Evolutionary conservation across 345 rosid species (phyloP).

Genomic region (Ceriops zippeliana): DNA sequence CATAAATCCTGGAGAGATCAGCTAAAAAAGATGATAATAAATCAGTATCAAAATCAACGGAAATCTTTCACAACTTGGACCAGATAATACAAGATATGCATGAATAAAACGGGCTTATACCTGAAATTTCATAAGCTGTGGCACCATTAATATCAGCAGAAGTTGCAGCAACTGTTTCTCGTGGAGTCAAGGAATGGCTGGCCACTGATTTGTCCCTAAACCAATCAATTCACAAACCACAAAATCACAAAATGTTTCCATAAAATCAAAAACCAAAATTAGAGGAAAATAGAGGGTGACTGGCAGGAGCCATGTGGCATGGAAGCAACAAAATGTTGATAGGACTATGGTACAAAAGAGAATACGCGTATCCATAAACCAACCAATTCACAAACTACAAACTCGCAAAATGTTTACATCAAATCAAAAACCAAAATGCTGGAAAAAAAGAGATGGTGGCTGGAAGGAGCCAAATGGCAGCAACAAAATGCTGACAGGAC

Average conservation of each 20-base stretch:
- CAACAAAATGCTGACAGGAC: no score
- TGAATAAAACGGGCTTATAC: neutral
- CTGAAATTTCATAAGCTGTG: conserved; percentile 21
- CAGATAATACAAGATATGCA: neutral
- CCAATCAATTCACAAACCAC: neutral
- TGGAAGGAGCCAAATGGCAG: neutral
- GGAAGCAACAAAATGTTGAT: no score
- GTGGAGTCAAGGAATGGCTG: conserved; percentile 20
- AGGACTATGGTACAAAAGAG: no score
- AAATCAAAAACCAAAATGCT: neutral
- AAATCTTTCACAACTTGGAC: no score
- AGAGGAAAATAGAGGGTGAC: neutral
- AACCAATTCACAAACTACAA: neutral
- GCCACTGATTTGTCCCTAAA: conserved; percentile 21
- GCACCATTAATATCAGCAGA: conserved; percentile 16
- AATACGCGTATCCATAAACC: conserved; percentile 1
- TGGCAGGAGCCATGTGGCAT: neutral
- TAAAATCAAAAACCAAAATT: neutral
- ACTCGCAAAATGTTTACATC: neutral
- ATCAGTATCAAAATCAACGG: no score
- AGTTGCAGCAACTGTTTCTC: conserved; percentile 12
- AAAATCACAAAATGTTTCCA: neutral
- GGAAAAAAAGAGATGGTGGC: neutral
- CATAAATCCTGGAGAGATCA: no score
- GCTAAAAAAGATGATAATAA: no score